Base-by-base conservation (phyloP, 2,329 filamentous ascomycete genomes). In the Colletotrichum cereale region DNA sequence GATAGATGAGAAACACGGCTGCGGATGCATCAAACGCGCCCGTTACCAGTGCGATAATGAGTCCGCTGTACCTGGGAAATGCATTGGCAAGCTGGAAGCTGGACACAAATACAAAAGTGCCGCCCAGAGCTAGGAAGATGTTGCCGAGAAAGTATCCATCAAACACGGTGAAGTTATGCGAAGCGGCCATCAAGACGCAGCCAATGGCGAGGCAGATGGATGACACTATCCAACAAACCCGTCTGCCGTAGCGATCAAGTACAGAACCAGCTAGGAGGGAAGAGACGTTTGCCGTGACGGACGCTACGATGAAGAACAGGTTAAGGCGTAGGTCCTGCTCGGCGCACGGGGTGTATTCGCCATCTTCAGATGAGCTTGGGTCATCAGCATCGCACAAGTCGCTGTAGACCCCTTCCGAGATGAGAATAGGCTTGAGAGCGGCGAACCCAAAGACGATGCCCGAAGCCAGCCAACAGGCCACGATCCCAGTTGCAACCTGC, bases 231-330 rank as follows among this genome's bases (percentile, higher is more conserved):
- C 93, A 92, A 76, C 92, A 93, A 5, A 93, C 86, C 67, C 92
- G 88, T n/a, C 95, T 94, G 2, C 95, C 95, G 77, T 89, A 95
- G 73, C 90, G 87, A 81, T 97, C 95, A 29, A 97, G 87, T 53
- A 97, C 92, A 2, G 93, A 93, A 53, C 95, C 95, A 11, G 97
- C 90, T 2, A 94, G 93, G 10, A 97, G 86, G 12, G 95, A 94
- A 48, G 91, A 93, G 18, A 97, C 92, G 77, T 97, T 97, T 44
- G 94, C 96, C 7, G 89, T 92, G 12, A 97, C 94, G 16, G 94
- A 95, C 12, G 95, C 95, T 50, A 94, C 88, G 12, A 94, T 96
- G 85, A 97, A 97, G 92, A 97, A 97, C 74, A 97, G 84, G 80
- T 97, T 97, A 65, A 97, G 86, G 67, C 86, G 86, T 58, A 90